Percentiles rank a stretch among this genome's conserved stretches.
Evolutionary conservation across 208 protist genomes (phyloP).

Genomic region (Trypanosoma mega): DNA sequence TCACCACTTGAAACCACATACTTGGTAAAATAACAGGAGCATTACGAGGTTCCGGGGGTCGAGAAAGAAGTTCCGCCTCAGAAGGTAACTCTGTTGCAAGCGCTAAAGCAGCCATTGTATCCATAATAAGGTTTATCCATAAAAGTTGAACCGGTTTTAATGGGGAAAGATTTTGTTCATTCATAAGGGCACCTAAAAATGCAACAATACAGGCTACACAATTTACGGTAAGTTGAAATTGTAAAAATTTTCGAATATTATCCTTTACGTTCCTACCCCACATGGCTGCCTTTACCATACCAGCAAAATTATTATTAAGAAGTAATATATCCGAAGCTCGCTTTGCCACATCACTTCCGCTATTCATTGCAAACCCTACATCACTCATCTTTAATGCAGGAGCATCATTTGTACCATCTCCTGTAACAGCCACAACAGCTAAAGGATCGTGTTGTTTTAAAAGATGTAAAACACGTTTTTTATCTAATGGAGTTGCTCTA

Average conservation of each 20-base stretch:
- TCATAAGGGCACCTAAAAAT: constrained; percentile 89
- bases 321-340: constrained; percentile 95
- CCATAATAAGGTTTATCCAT: constrained; percentile 95
- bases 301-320: constrained; percentile 98
- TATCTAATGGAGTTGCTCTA: constrained; percentile 95
- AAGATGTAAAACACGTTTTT: constrained; percentile 77
- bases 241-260: constrained; percentile 98
- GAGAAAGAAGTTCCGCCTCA: constrained; percentile 58
- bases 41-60: constrained; percentile 77
- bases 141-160: constrained; percentile 92
- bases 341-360: constrained; percentile 93
- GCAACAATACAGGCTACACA: constrained; percentile 88
- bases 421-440: constrained; percentile 94
- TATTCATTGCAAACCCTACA: constrained; percentile 97
- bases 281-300: constrained; percentile 96
- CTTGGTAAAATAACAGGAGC: constrained; percentile 79
- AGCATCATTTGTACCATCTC: constrained; percentile 96
- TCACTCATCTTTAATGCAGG: constrained; percentile 98
- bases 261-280: constrained; percentile 99
- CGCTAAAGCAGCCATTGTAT: constrained; percentile 89
- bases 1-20: constrained; percentile 92
- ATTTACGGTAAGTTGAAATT: constrained; percentile 98
- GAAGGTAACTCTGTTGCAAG: constrained; percentile 90
- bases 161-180: constrained; percentile 72
- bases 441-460: constrained; percentile 53